Evolutionary conservation across 495 filamentous ascomycete genomes (phyloP).

Genomic region (Penicillium odoratum): DNA sequence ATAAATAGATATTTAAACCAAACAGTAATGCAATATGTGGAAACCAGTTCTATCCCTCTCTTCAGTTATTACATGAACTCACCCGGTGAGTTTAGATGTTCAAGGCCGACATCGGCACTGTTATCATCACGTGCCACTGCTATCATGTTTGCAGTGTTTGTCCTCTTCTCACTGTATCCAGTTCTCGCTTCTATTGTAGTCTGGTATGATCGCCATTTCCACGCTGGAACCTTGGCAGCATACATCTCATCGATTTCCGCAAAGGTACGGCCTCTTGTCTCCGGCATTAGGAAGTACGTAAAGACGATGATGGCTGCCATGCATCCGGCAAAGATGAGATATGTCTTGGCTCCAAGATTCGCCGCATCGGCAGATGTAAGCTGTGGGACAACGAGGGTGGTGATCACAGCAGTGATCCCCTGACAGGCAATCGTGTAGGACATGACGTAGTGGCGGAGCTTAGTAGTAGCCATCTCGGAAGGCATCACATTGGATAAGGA

Average conservation of each 20-base stretch:
- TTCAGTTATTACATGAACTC: no score
- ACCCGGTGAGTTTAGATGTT: background rate
- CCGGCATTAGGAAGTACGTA: conserved; percentile 67
- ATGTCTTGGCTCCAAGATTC: conserved; percentile 39
- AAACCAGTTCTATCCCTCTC: no score
- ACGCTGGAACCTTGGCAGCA: conserved; percentile 48
- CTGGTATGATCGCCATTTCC: conserved; percentile 38
- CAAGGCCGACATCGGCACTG: conserved; percentile 12
- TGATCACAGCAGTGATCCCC: conserved; percentile 38
- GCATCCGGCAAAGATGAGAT: conserved; percentile 39
- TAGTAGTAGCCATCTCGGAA: conserved; percentile 43
- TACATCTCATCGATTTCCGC: conserved; percentile 70
- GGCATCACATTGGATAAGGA: conserved; percentile 38
- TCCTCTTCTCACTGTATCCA: background rate
- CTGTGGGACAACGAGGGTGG: conserved; percentile 37
- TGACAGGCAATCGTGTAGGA: conserved; percentile 42
- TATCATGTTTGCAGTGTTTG: conserved; percentile 15
- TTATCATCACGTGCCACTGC: conserved; percentile 5
- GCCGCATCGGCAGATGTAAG: conserved; percentile 41
- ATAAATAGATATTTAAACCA: no score
- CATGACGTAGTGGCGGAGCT: conserved; percentile 42
- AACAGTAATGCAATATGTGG: no score
- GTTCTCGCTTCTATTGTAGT: conserved; percentile 24
- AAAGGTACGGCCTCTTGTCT: conserved; percentile 63
- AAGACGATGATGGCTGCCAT: conserved; percentile 59